A percentile compares a stretch with the other conserved stretches of the same genome.
Conservation (phyloP, 176 grass and related monocot species). For the Musa beccarii region DNA sequence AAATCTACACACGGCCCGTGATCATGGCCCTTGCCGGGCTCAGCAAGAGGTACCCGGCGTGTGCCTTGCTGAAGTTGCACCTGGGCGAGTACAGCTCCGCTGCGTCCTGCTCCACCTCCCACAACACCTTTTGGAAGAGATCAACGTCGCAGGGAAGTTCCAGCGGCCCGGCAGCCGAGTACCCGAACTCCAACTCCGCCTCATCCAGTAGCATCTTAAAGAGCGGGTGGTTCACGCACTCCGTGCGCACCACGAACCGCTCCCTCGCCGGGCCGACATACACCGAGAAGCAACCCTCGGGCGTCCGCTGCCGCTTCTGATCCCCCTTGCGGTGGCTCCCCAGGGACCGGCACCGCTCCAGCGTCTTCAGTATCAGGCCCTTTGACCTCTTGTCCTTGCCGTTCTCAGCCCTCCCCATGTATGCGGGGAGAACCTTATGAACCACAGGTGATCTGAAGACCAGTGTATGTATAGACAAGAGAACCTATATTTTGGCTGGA, state of each 20-base stretch:
- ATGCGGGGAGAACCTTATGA: background rate
- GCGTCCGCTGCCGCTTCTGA: conserved; percentile 4
- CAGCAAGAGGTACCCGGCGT: conserved; percentile 32
- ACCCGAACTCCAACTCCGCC: conserved; percentile 58
- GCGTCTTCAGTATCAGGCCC: conserved; percentile 44
- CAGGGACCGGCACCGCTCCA: conserved; percentile 44
- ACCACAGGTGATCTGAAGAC: background rate
- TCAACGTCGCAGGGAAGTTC: conserved; percentile 58
- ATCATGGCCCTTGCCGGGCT: conserved; percentile 25
- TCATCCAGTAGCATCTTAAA: conserved; percentile 58
- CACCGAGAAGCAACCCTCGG: conserved; percentile 67
- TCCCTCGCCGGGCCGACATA: conserved; percentile 60
- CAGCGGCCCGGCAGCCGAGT: conserved; percentile 51
- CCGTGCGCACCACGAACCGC: conserved; percentile 53
- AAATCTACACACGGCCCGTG: background rate
- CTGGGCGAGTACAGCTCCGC: conserved; percentile 13
- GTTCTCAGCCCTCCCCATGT: background rate
- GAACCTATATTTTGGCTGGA: too few relatives aligned
- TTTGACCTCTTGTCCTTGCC: too few relatives aligned
- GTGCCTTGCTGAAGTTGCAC: conserved; percentile 26
- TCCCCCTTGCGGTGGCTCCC: background rate
- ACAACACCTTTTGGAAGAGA: conserved; percentile 52
- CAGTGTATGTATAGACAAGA: too few relatives aligned
- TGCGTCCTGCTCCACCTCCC: conserved; percentile 46
- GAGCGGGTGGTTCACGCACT: conserved; percentile 57